Evolutionary conservation across 2,329 filamentous ascomycete genomes (phyloP), one percentile per base, ranked within the genome.

Genomic region (Colletotrichum lini): DNA sequence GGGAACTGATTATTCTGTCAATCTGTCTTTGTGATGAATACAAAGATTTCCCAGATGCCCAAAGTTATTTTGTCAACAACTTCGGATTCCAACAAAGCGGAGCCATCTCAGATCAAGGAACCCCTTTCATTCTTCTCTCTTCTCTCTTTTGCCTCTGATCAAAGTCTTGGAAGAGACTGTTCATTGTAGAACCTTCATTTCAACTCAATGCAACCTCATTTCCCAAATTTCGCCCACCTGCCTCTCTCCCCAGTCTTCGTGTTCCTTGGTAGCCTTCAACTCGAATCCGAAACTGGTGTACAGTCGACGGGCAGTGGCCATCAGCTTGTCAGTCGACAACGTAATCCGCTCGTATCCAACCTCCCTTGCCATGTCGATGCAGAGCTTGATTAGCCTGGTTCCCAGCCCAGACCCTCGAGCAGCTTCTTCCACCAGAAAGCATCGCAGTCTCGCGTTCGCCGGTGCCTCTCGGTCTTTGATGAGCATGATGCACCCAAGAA

Each of bases 401-500:
- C 75, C 75, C 0, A 77, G n/a, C 0, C 76, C 76, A 13, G 75
- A 45, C 0, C 76, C 76, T 9, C 76, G 64, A 4, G 75, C 74
- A 0, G 42, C 47, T 3, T 68, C 60, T 42, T 77, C 75, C 10
- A 79, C 77, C 0, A 79, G 30, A 7, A 79, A 74, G 2, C 76
- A 70, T 2, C 78, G 74, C 10, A 79, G 60, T n/a, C 74, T 74
- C 13, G 76, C 77, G 13, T 63, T 73, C 12, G 13, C 65, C 40
- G 16, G 35, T n/a, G 40, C 72, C 38, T 38, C 52, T 3, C 35
- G 56, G 30, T 77, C 74, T 9, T 72, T 73, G 49, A 75, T 60
- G 1, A 79, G 59, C n/a, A 76, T 73, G 23, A 79, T 66, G 59
- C 74, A 77, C 7, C 78, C 77, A 1, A 75, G 54, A 45, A 79